These are phyloP conservation scores for Diaporthe nobilis DNA, from an alignment of 2,329 filamentous ascomycete species.

Conservation along the genomic window DNA sequence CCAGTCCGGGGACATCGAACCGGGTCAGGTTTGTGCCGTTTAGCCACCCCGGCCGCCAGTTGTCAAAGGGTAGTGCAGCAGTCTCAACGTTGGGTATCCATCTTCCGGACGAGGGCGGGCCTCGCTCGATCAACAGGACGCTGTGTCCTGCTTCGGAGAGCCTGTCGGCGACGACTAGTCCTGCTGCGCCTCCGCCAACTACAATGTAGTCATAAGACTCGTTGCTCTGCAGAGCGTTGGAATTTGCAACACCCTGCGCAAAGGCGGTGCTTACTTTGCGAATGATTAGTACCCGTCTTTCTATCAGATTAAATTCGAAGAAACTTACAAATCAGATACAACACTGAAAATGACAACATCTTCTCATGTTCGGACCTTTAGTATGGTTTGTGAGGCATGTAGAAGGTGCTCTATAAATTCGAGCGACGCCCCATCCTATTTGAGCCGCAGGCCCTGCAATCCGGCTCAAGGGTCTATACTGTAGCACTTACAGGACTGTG, in stretches of 20 bases:
- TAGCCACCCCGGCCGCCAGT: conserved; percentile 67
- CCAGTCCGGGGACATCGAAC: conserved; percentile 80
- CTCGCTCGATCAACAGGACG: conserved; percentile 75
- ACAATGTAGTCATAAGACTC: conserved; percentile 72
- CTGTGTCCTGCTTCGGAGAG: conserved; percentile 75
- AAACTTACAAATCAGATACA: background rate
- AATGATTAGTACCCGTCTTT: background rate
- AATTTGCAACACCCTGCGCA: background rate
- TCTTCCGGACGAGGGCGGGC: conserved; percentile 73
- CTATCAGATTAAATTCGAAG: no score
- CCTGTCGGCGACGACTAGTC: conserved; percentile 72
- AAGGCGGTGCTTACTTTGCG: background rate
- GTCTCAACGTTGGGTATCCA: conserved; percentile 72
- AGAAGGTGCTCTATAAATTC: background rate
- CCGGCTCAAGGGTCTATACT: background rate
- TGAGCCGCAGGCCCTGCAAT: background rate
- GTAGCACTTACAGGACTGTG: background rate
- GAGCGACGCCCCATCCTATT: background rate
- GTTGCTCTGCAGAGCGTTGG: conserved; percentile 43
- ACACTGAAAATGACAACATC: background rate
- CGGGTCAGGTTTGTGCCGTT: conserved; percentile 74
- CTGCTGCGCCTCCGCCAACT: conserved; percentile 73
- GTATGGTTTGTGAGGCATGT: no score
- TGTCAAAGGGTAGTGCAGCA: background rate
- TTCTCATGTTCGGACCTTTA: background rate